Evolutionary conservation across 2,329 filamentous ascomycete genomes (phyloP).

Genomic region (Cordyceps javanica): DNA sequence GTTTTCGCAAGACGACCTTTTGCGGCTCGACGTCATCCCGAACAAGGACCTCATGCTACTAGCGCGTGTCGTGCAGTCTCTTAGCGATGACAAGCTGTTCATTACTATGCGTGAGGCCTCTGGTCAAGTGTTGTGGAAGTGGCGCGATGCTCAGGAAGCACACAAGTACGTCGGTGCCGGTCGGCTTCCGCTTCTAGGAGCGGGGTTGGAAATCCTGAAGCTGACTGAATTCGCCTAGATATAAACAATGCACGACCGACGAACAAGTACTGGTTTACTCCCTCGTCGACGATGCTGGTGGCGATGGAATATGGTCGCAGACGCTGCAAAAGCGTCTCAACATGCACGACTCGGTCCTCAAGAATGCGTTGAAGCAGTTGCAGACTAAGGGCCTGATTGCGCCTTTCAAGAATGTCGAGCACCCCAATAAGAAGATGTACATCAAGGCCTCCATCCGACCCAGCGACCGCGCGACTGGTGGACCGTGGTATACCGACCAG

Average conservation of each 20-base stretch:
- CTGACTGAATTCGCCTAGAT: conserved; percentile 32
- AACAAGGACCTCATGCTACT: conserved; percentile 50
- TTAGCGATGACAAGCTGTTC: conserved; percentile 56
- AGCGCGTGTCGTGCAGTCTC: conserved; percentile 48
- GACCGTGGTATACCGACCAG: conserved; percentile 90
- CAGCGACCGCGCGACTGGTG: conserved; percentile 84
- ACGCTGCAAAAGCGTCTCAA: conserved; percentile 73
- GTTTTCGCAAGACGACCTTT: conserved; percentile 54
- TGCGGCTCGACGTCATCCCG: conserved; percentile 51
- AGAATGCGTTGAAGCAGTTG: conserved; percentile 75
- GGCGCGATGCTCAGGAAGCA: conserved; percentile 53
- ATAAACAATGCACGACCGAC: conserved; percentile 56
- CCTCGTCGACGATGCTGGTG: conserved; percentile 78
- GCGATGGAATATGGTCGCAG: conserved; percentile 86
- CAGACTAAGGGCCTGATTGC: conserved; percentile 78
- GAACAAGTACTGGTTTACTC: conserved; percentile 82
- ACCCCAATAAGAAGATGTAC: conserved; percentile 90
- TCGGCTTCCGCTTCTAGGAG: not conserved
- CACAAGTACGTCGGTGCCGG: conserved; percentile 43
- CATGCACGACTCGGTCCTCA: conserved; percentile 77
- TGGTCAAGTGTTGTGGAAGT: conserved; percentile 45
- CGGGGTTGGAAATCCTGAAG: not conserved
- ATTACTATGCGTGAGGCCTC: conserved; percentile 36
- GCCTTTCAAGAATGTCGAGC: conserved; percentile 85
- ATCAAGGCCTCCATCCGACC: conserved; percentile 82